Base-by-base conservation (phyloP, 257 asterid genomes). In the Ehretia macrophylla region DNA sequence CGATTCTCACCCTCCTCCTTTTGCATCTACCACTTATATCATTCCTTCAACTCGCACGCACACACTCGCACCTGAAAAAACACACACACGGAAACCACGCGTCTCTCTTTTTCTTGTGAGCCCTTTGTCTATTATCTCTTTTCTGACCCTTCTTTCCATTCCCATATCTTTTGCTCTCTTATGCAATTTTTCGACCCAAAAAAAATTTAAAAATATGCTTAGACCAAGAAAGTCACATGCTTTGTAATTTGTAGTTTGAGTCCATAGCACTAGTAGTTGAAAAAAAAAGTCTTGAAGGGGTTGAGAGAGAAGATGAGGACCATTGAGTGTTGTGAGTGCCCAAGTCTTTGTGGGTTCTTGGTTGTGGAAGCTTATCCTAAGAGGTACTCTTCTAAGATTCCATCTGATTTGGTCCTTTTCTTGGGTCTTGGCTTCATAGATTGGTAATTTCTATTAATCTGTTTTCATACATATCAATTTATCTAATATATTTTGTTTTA, bases 351-450 rank as follows among this genome's bases (percentile, higher is more conserved):
- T 76, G 96, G 96, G 72, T 81, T 83, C 69, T 75, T 87, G 81
- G 91, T 87, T 62, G 84, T 87, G 62, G 87, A 85, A 73, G 95
- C 98, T 85, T 87, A 91, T 85, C 89, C 98, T 40, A 91, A 91
- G 80, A 82, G 98, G 94, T 87, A 85, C 68, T 83, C 98, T 72
- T 85, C 94, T 73, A 91, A 91, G 87, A 83, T 87, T 90, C 95
- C 95, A 22, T 87, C 96, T 63, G 88, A 91, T 85, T 85, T 87
- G 85, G 95, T 85, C 42, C 96, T 91, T 71, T 91, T 87, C 81
- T 72, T 91, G 76, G 98, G 96, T 60, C 95, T 91, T 66, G 98
- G 98, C 45, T 90, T 90, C 91, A 82, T 91, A 49, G 98, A 91
- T 82, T 91, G 98, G 98, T 91, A 91, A 82, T 68, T 22, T 58